These are phyloP conservation scores for Pseudevernia furfuracea DNA, from an alignment of 495 filamentous ascomycete genomes.

Conservation along the genomic window DNA sequence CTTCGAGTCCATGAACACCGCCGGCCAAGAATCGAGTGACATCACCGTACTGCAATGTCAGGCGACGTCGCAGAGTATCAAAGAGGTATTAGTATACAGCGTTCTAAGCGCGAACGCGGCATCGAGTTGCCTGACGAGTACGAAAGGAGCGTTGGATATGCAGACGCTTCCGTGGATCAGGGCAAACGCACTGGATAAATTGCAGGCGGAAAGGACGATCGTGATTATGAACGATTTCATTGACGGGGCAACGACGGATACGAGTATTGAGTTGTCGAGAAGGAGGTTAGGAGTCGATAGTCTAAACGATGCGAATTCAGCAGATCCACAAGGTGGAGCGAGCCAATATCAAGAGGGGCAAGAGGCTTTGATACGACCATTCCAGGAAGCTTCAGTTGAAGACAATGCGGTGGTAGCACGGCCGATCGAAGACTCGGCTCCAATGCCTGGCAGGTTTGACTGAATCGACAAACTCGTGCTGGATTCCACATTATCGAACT, in stretches of 20 bases:
- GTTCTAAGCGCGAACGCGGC: conserved; percentile 35
- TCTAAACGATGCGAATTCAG: neutral
- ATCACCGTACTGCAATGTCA: conserved; percentile 49
- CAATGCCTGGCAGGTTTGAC: no score
- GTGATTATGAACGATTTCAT: conserved; percentile 51
- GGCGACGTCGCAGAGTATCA: conserved; percentile 46
- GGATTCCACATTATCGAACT: no score
- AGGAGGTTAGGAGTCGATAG: conserved; percentile 28
- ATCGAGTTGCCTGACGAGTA: neutral
- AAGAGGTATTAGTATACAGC: conserved; percentile 40
- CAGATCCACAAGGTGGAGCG: no score
- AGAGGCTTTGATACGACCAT: no score
- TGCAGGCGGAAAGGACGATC: conserved; percentile 35
- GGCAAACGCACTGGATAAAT: conserved; percentile 33
- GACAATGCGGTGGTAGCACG: no score
- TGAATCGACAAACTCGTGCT: no score
- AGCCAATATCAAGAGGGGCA: no score
- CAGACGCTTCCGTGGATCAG: conserved; percentile 1
- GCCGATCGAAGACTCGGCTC: no score
- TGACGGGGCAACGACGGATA: conserved; percentile 46
- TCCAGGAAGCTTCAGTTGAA: no score
- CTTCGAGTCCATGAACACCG: conserved; percentile 34
- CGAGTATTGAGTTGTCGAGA: conserved; percentile 38
- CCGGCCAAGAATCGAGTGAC: conserved; percentile 33
- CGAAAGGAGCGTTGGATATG: neutral